Evolutionary conservation across 2,329 filamentous ascomycete genomes (phyloP).

Genomic region (Penicillium oxalicum): DNA sequence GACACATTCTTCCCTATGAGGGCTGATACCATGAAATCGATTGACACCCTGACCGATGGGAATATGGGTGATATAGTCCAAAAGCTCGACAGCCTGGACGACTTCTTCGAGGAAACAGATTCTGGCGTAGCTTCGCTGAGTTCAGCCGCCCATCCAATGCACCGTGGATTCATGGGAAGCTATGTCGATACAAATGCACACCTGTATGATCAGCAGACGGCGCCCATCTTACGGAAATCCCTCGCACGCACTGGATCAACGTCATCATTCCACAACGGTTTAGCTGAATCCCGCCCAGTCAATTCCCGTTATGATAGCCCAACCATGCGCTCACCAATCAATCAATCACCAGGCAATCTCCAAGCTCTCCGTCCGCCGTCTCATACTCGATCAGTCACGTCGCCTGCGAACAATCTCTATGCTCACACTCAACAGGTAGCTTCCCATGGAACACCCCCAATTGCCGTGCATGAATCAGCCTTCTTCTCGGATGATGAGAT

Average conservation of each 20-base stretch:
- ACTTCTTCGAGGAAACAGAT: slow-evolving; percentile 69
- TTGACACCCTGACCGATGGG: slow-evolving; percentile 57
- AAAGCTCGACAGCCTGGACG: slow-evolving; percentile 71
- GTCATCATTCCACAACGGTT: slow-evolving; percentile 78
- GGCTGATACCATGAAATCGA: slow-evolving; percentile 87
- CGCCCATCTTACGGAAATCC: slow-evolving; percentile 83
- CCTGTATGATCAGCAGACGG: slow-evolving; percentile 86
- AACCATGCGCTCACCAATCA: slow-evolving; percentile 45
- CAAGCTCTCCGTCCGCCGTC: slow-evolving; percentile 56
- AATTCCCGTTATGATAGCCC: slow-evolving; percentile 47
- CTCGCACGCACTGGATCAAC: slow-evolving; percentile 64
- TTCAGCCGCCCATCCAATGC: slow-evolving; percentile 30
- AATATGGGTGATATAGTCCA: slow-evolving; percentile 77
- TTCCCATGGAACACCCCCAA: slow-evolving; percentile 42
- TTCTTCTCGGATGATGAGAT: slow-evolving; percentile 71
- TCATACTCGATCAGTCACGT: slow-evolving; percentile 79
- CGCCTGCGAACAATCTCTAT: slow-evolving; percentile 55
- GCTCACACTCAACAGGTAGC: slow-evolving; percentile 46
- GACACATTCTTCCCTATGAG: slow-evolving; percentile 73
- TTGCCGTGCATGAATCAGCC: slow-evolving; percentile 48
- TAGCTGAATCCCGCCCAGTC: slow-evolving; percentile 64
- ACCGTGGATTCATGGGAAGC: slow-evolving; percentile 52
- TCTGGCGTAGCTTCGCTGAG: slow-evolving; percentile 53
- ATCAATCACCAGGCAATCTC: slow-evolving; percentile 31
- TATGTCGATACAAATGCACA: slow-evolving; percentile 69